These are phyloP conservation scores for Yamadazyma membranifaciens DNA, from an alignment of 1,139 yeast species.

Conservation along the genomic window DNA sequence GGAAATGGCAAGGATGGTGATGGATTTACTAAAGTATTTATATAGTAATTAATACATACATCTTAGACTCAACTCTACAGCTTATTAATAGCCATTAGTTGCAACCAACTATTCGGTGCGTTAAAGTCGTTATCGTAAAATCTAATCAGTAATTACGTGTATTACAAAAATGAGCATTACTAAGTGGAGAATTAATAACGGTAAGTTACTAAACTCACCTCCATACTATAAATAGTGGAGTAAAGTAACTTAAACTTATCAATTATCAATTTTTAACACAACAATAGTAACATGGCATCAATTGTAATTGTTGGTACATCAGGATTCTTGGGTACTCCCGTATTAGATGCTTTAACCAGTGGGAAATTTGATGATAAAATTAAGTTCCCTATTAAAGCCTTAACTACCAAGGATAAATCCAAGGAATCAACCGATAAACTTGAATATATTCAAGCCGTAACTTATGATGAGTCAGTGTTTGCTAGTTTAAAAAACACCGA, in stretches of 20 bases:
- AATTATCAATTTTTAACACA: no score
- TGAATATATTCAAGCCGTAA: conserved; percentile 36
- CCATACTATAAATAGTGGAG: no score
- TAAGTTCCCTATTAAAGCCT: conserved; percentile 48
- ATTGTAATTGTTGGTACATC: conserved; percentile 55
- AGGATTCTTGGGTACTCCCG: conserved; percentile 52
- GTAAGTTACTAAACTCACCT: no score
- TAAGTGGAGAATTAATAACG: no score
- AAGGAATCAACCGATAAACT: conserved; percentile 33
- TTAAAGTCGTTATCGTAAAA: no score
- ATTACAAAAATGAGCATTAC: no score
- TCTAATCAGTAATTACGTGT: no score
- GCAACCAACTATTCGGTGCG: no score
- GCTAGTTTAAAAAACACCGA: conserved; percentile 48
- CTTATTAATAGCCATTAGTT: no score
- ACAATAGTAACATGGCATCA: conserved; percentile 17
- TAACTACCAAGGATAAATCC: conserved; percentile 45
- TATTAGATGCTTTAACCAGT: conserved; percentile 43
- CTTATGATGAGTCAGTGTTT: conserved; percentile 21
- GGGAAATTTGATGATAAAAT: conserved; percentile 41
- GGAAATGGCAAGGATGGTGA: conserved; percentile 43
- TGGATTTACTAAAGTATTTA: background rate
- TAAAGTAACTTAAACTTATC: no score
- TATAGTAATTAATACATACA: no score
- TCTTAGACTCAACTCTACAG: no score